phyloP scores from a whole-genome alignment of 1,284 basidiomycete species.

The Papiliotrema flavescens region DNA sequence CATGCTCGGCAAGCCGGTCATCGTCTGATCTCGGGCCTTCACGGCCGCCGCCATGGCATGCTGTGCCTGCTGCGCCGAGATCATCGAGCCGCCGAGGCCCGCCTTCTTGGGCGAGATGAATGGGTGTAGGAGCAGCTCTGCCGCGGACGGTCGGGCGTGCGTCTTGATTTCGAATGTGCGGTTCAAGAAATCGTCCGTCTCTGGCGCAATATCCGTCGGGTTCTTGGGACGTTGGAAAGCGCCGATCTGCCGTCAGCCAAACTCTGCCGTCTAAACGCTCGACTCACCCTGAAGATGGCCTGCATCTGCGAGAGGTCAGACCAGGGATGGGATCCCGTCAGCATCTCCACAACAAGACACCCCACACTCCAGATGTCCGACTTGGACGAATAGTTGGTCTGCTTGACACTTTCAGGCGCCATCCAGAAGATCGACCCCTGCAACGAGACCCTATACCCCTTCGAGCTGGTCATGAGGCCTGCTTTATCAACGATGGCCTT shows the following conservation, averaged over 20 bases:
- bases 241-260: constrained; percentile 63
- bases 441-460: constrained; percentile 80
- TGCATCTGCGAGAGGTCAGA: constrained; percentile 98
- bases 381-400: constrained; percentile 84
- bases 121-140: constrained; percentile 66
- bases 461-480: constrained; percentile 74
- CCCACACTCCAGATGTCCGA: constrained; percentile 99
- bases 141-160: constrained; percentile 73
- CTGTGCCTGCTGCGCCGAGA: constrained; percentile 21
- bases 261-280: neutral
- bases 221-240: constrained; percentile 76
- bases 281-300: constrained; percentile 83
- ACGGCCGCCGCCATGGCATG: constrained; percentile 28
- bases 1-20: constrained; percentile 17
- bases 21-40: constrained; percentile 16
- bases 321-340: constrained; percentile 96
- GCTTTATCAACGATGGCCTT: constrained; percentile 4
- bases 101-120: constrained; percentile 56
- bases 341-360: constrained; percentile 96
- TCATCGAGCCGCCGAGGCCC: neutral
- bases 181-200: constrained; percentile 78
- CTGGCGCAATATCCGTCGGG: constrained; percentile 79
- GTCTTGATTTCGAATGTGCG: constrained; percentile 83
- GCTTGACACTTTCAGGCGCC: constrained; percentile 97
- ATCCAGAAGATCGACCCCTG: constrained; percentile 99